Base-by-base conservation (phyloP, 148 eudicot species). In the Vaccinium myrtillus region DNA sequence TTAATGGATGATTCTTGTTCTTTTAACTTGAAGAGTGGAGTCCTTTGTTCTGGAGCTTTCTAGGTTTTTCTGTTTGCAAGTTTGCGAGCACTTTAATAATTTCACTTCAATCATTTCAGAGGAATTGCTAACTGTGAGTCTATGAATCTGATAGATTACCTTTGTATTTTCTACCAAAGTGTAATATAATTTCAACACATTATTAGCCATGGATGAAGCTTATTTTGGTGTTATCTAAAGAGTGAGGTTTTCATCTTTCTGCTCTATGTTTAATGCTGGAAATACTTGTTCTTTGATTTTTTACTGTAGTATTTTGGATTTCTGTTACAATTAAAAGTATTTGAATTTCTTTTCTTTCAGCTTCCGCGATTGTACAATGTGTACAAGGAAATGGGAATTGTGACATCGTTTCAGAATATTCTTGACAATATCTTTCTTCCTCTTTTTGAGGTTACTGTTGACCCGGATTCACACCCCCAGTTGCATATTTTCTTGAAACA, bases 361-460 rank as follows among this genome's bases (percentile, higher is more conserved):
- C 94, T 97, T 85, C 99, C 99, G 4, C 93, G 99, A 56, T 88
- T 97, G 84, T 97, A 97, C 89, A 97, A 95, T 80, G 83, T 97
- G 70, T 97, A 97, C 96, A 95, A 97, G 93, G 96, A 94, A 81
- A 94, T 97, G 98, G 99, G 99, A 30, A 97, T 95, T 79, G 98
- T 93, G 55, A 94, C 98, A 80, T 95, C 98, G 81, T 97, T 97
- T 78, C 99, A 97, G 84, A 97, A 93, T 89, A 90, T 97, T 88
- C 99, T 97, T 59, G 99, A 97, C 89, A 97, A 97, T 88, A 94
- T 97, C 78, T 97, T 97, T 89, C 93, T 97, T 85, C 99, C 99
- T 81, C 87, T 97, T 88, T 97, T 97, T 61, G 99, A 97, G 92
- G 99, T 95, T 49, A 97, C 99, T 82, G 96, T 97, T 77, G 92